Evolutionary conservation across 2,329 filamentous ascomycete genomes (phyloP).

Genomic region (Botrytis tulipae): DNA sequence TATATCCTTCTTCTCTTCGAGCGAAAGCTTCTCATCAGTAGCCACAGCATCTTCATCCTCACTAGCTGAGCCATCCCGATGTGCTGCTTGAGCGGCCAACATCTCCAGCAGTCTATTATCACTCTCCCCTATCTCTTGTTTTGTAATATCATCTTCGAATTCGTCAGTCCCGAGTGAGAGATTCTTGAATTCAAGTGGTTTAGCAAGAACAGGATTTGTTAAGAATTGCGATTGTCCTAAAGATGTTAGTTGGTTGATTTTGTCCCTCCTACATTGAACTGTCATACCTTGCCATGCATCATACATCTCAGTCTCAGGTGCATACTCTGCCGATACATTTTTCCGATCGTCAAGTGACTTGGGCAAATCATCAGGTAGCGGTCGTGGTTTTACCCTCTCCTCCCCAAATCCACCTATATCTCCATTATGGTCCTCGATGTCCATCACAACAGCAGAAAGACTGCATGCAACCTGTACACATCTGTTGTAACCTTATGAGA

Average conservation of each 20-base stretch:
- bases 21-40: conserved; percentile 68
- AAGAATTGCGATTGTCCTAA: conserved; percentile 93
- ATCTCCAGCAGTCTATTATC: conserved; percentile 91
- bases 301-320: conserved; percentile 91
- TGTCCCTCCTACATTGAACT: conserved; percentile 12
- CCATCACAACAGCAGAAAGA: conserved; percentile 49
- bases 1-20: conserved; percentile 74
- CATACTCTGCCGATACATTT: conserved; percentile 58
- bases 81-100: conserved; percentile 89
- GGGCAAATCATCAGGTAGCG: conserved; percentile 80
- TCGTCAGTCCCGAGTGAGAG: conserved; percentile 76
- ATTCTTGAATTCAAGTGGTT: conserved; percentile 77
- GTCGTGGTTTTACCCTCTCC: conserved; percentile 42
- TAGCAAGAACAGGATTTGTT: conserved; percentile 79
- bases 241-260: conserved; percentile 26
- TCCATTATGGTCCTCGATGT: conserved; percentile 53
- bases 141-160: conserved; percentile 62
- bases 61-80: conserved; percentile 69
- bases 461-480: conserved; percentile 34
- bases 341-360: conserved; percentile 88
- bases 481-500: conserved; percentile 22
- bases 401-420: conserved; percentile 39
- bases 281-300: conserved; percentile 91
- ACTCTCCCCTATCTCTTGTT: conserved; percentile 65
- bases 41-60: conserved; percentile 80